Evolutionary conservation across 129 eudicot genomes (phyloP), one percentile per base, ranked within the genome.

Genomic region (Daucus carota): DNA sequence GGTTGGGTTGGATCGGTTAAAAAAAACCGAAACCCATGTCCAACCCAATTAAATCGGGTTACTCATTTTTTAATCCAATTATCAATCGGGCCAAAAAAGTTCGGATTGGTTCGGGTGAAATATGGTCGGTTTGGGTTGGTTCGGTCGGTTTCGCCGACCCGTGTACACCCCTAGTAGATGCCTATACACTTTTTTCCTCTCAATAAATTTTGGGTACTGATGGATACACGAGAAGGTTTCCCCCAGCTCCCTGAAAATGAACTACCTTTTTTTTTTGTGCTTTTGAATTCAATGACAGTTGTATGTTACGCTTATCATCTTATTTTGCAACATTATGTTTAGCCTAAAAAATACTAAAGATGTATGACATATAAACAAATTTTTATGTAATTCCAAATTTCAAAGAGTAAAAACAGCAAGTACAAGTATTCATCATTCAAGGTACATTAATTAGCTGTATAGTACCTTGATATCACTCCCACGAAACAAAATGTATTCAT

Each of bases 391-490:
- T 22, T 5, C 0, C 38, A 33, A 31, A 16, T 24, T 15, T 73
- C 28, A 31, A 20, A 31, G 0, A 34, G 8, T 1, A 74, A 17
- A 33, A 66, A 16, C 22, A 28, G 14, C 40, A 66, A 12, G 11
- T 33, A 32, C 11, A n/a, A 70, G 17, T 8, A 41, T 12, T 41
- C 50, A n/a, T n/a, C n/a, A n/a, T n/a, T n/a, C n/a, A n/a, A 34
- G 22, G 16, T 70, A 41, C 66, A 63, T 41, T 48, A 36, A 75
- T 14, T 38, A 50, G n/a, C 11, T 31, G 14, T 5, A 26, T 71
- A 26, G 3, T 83, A 92, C 97, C 96, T 92, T 92, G 80, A 92
- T 92, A 77, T 92, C 96, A 85, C 93, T 92, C 77, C 98, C 98
- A 69, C 98, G 92, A 72, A 92, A 92, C 68, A 88, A 84, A 74